A percentile compares a stretch with the other conserved stretches of the same genome.
phyloP scores from a whole-genome alignment of 345 rosid species.

The Rhodamnia argentea region DNA sequence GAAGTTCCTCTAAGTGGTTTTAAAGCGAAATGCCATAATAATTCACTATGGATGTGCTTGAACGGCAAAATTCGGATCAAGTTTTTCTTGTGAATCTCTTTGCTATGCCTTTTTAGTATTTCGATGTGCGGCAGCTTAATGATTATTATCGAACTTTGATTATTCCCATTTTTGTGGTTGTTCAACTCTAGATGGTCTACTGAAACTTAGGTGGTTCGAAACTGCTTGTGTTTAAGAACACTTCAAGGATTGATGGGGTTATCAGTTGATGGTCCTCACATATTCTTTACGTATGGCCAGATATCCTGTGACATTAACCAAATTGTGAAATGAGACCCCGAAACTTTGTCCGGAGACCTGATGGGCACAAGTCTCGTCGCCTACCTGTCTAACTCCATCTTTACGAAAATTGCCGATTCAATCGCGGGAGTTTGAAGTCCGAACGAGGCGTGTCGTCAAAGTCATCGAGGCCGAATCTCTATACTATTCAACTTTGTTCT shows the following conservation, averaged over 20 bases:
- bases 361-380: too few species aligned
- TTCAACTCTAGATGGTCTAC: not conserved
- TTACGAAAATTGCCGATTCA: too few species aligned
- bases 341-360: too few species aligned
- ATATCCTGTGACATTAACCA: not conserved
- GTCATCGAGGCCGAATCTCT: too few species aligned
- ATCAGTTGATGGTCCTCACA: not conserved
- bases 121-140: not conserved
- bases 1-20: slow-evolving; percentile 50
- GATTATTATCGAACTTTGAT: not conserved
- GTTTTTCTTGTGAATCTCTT: not conserved
- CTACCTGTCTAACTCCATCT: too few species aligned
- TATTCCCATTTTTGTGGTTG: not conserved
- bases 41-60: not conserved
- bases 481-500: too few species aligned
- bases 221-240: not conserved
- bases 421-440: too few species aligned
- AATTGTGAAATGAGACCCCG: too few species aligned
- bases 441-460: too few species aligned
- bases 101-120: not conserved
- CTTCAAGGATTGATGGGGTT: not conserved
- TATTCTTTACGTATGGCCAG: not conserved
- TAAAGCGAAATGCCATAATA: not conserved
- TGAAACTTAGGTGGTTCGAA: not conserved
- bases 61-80: not conserved